Evolutionary conservation across 2,329 filamentous ascomycete genomes (phyloP), one percentile per base, ranked within the genome.

Genomic region (Alternaria panax): DNA sequence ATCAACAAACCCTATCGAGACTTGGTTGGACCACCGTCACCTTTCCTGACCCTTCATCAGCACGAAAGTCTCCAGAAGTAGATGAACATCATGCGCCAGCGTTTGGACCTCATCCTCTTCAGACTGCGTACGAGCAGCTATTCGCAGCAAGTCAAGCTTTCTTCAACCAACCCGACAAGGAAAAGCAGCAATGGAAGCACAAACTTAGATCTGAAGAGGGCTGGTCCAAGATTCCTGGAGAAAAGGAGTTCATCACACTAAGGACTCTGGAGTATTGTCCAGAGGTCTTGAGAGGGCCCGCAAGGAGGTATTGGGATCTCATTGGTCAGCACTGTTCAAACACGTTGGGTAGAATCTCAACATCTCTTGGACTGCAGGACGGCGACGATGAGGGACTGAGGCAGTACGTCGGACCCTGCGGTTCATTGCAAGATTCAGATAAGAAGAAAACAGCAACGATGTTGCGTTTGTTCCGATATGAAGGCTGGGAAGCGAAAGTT

Each of bases 171-270:
- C 66, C 71, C 7, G 53, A 59, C 32, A 36, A 54, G 0, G 62
- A 72, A 28, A 79, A 79, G 42, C 16, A 48, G 16, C 41, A 59
- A 36, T 79, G 73, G 74, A 71, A 72, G 34, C 75, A 73, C 40
- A 65, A 65, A n/a, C 70, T 77, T 32, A 68, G 70, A 18, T 66
- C 67, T 40, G 76, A 79, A 65, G 76, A 78, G 65, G 76, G 76
- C 32, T 79, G 74, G 73, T 68, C 65, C 22, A 67, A 66, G 20
- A 74, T 79, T 18, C 66, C 65, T 0, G 75, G 76, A 7, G 76
- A 79, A 53, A 79, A 79, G 54, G 76, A 79, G 57, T 78, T 79
- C 62, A 76, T 79, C 59, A 78, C 76, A 0, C 51, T 79, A 2
- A 67, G 76, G 5, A 75, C 71, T 1, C 53, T 76, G 2, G 63